phyloP scores from a whole-genome alignment of 306 rosid species.

The Pyrus pyrifolia region DNA sequence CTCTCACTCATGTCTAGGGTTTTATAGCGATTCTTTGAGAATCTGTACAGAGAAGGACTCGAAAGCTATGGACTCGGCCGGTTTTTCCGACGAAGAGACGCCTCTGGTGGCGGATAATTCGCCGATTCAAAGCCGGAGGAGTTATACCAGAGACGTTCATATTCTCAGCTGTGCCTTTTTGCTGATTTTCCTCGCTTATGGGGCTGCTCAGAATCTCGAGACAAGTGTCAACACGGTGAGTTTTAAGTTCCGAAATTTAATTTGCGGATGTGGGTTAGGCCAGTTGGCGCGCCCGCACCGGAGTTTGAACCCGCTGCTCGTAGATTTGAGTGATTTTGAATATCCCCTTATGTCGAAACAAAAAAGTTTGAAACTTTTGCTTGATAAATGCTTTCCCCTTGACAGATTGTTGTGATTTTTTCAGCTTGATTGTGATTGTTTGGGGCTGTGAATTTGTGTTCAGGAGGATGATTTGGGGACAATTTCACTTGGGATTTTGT shows the following conservation, averaged over 20 bases:
- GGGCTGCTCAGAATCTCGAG: constrained; percentile 90
- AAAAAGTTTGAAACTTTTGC: not conserved
- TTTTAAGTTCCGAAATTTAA: not conserved
- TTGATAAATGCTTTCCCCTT: not conserved
- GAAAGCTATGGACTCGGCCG: constrained; percentile 37
- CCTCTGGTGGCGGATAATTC: constrained; percentile 35
- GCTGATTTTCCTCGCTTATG: constrained; percentile 72
- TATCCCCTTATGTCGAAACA: too few relatives aligned
- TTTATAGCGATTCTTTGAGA: constrained; percentile 4
- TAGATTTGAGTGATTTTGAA: too few relatives aligned
- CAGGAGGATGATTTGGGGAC: constrained; percentile 88
- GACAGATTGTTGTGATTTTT: not conserved
- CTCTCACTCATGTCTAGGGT: constrained; percentile 8
- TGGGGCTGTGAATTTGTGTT: constrained; percentile 12
- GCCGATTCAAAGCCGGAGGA: constrained; percentile 13
- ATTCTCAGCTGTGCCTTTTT: constrained; percentile 63
- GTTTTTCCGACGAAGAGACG: constrained; percentile 43
- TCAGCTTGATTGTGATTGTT: not conserved
- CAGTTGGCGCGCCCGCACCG: too few relatives aligned
- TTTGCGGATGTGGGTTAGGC: too few relatives aligned
- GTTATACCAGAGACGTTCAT: constrained; percentile 54
- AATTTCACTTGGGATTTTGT: constrained; percentile 73
- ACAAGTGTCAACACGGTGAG: constrained; percentile 76
- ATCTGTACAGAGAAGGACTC: not conserved
- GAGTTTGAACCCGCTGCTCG: too few relatives aligned